Conservation (phyloP, 495 filamentous ascomycete species). For the Talaromyces borbonicus region DNA sequence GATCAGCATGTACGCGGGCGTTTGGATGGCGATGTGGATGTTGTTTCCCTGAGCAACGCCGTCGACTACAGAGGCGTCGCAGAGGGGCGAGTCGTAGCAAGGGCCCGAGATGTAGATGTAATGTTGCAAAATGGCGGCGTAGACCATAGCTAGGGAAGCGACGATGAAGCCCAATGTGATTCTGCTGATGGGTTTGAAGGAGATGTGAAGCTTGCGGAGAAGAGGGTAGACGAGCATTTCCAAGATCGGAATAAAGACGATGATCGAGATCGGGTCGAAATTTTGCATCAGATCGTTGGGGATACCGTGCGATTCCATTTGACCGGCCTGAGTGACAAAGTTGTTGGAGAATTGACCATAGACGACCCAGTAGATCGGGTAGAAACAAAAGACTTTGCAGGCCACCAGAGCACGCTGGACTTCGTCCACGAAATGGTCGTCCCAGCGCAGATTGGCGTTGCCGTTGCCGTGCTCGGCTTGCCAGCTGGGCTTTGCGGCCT, state of each 20-base stretch:
- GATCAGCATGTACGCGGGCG: constrained; percentile 59
- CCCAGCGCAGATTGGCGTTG: constrained; percentile 31
- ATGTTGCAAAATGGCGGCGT: constrained; percentile 53
- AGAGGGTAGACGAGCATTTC: constrained; percentile 53
- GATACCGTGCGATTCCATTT: constrained; percentile 54
- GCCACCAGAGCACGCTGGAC: constrained; percentile 38
- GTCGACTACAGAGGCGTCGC: constrained; percentile 22
- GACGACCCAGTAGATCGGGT: constrained; percentile 51
- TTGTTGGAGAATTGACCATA: constrained; percentile 51
- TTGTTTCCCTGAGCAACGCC: constrained; percentile 30
- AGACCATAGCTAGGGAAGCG: constrained; percentile 44
- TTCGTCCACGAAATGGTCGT: constrained; percentile 41
- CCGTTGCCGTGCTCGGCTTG: constrained; percentile 39
- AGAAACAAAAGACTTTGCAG: constrained; percentile 43
- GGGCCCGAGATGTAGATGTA: constrained; percentile 48
- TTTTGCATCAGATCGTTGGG: constrained; percentile 64
- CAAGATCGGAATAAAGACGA: constrained; percentile 52
- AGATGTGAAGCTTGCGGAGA: constrained; percentile 43
- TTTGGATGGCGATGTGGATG: constrained; percentile 60
- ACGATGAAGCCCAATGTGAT: constrained; percentile 57
- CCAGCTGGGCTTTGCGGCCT: constrained; percentile 51
- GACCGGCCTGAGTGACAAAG: constrained; percentile 49
- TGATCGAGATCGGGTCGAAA: constrained; percentile 60
- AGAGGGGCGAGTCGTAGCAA: constrained; percentile 32
- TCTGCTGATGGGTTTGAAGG: constrained; percentile 54